phyloP scores from a whole-genome alignment of 2,329 filamentous ascomycete species.

The Acephala macrosclerotiorum region DNA sequence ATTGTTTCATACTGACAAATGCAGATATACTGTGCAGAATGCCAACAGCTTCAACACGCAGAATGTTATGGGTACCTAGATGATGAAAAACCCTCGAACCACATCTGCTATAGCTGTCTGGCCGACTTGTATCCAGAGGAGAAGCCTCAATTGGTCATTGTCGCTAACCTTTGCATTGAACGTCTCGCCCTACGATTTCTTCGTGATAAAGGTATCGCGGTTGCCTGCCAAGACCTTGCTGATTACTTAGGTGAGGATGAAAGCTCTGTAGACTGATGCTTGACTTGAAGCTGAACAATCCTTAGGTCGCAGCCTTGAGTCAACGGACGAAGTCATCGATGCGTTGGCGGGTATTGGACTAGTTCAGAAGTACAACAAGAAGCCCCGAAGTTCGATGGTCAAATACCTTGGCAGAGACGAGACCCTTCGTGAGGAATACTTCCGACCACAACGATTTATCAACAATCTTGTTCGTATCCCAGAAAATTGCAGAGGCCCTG shows the following conservation, averaged over 20 bases:
- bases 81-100: neutral
- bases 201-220: neutral
- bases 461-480: neutral
- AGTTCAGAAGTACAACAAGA: neutral
- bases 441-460: conserved; percentile 4
- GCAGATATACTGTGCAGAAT: conserved; percentile 35
- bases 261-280: neutral
- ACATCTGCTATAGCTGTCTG: conserved; percentile 12
- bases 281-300: neutral
- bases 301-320: neutral
- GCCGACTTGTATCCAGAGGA: neutral
- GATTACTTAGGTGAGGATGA: conserved; percentile 9
- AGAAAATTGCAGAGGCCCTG: neutral
- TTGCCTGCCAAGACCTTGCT: neutral
- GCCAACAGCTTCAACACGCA: conserved; percentile 29
- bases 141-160: neutral
- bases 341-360: neutral
- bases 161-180: neutral
- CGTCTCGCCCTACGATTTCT: neutral
- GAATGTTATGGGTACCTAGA: conserved; percentile 38
- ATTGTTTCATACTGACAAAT: neutral
- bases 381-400: neutral
- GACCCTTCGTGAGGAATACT: neutral
- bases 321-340: neutral
- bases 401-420: neutral